Base-by-base conservation (phyloP, 805 yeast species). In the Jamesozyma rosinii region DNA sequence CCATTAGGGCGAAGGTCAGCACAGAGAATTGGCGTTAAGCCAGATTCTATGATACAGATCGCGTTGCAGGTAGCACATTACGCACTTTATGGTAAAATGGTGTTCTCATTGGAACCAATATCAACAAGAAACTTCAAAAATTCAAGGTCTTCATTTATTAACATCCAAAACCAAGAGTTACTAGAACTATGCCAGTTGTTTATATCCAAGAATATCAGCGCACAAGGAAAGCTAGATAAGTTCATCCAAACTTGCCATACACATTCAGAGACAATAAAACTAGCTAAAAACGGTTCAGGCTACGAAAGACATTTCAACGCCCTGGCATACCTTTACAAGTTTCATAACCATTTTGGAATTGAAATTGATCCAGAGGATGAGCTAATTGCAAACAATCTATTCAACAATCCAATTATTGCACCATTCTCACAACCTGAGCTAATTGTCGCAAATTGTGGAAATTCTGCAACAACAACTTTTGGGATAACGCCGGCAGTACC, bases 11-110 rank as follows among this genome's bases (percentile, higher is more conserved):
- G 82, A 58, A 77, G 80, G 44, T 75, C 78, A 48, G 85, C 88
- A 49, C 79, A 79, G 53, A 81, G 78, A 47, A 76, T 83, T 78
- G 90, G 88, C 35, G 77, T 79, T 57, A 81, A 86, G 36, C 89
- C 95, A 0, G 97, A 88, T 67, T 90, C 95, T 0, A 82, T 83
- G 68, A 81, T 87, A 34, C 97, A 88, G 62, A 76, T 88, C 76
- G 83, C 92, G 8, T 77, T 88, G 63, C 96, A 88, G 61, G 80
- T 90, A 8, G 86, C 95, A 2, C 89, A 88, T 61, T 88, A 87
- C 61, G 92, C 95, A 0, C 69, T 88, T 35, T 88, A 88, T 55
- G 97, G 97, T 17, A 83, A 81, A 55, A 85, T 85, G 44, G 92
- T 83, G 51, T 83, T 90, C 49, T 82, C 95, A 1, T 81, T 85